These are phyloP conservation scores for Azolla pinnata DNA, from an alignment of 75 land plant genomes.

Conservation along the genomic window DNA sequence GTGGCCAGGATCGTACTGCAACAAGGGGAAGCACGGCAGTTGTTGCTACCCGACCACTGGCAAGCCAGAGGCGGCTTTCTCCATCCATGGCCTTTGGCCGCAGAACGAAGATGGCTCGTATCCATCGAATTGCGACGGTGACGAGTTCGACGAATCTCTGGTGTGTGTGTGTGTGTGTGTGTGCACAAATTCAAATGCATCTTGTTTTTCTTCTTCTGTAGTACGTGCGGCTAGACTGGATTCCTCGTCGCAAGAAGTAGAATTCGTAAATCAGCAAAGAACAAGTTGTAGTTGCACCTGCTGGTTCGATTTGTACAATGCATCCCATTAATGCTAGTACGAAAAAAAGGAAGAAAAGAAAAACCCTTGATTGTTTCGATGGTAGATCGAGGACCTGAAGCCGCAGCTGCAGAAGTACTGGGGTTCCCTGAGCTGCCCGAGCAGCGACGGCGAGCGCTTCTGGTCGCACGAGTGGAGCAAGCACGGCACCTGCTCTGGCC, in stretches of 20 bases:
- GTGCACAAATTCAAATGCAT: too few species aligned
- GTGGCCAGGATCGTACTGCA: slow-evolving; percentile 97
- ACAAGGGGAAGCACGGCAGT: slow-evolving; percentile 23
- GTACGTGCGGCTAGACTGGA: too few species aligned
- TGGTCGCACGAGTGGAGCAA: slow-evolving; percentile 85
- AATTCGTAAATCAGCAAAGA: too few species aligned
- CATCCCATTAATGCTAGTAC: neutral
- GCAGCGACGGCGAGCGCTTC: slow-evolving; percentile 35
- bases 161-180: slow-evolving; percentile 21
- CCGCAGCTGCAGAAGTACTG: slow-evolving; percentile 32
- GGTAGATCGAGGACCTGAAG: slow-evolving; percentile 41
- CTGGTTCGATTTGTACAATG: neutral
- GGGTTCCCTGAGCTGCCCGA: slow-evolving; percentile 67
- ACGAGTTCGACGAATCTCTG: slow-evolving; percentile 37
- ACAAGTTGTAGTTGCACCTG: neutral
- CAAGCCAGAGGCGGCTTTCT: slow-evolving; percentile 56
- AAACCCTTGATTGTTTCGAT: neutral
- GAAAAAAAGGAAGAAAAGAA: neutral
- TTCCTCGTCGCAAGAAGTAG: too few species aligned
- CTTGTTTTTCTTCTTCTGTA: too few species aligned
- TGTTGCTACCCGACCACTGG: slow-evolving; percentile 82
- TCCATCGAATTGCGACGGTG: slow-evolving; percentile 52
- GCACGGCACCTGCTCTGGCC: slow-evolving; percentile 76
- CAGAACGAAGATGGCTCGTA: slow-evolving; percentile 62
- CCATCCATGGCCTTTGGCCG: slow-evolving; percentile 87